A percentile compares a stretch with the other conserved stretches of the same genome.
Conservation (phyloP, 129 eudicot species). For the Apium graveolens region DNA sequence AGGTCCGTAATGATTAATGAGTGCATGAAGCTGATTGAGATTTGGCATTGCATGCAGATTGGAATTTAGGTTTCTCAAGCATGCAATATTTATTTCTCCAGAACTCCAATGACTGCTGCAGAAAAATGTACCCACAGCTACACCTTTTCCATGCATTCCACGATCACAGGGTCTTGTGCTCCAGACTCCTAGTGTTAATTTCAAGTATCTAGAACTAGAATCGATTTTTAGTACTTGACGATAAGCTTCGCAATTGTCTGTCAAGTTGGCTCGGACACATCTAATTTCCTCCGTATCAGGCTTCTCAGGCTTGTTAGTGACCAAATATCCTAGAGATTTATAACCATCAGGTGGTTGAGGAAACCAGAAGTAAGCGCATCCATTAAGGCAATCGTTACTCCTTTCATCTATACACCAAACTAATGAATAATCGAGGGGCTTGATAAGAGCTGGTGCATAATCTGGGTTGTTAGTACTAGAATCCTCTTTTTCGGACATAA, state of each 20-base stretch:
- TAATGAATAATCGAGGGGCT: constrained; percentile 63
- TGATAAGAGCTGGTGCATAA: constrained; percentile 46
- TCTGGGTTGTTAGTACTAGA: not conserved
- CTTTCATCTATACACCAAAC: constrained; percentile 80
- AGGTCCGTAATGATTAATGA: constrained; percentile 76
- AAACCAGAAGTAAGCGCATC: constrained; percentile 71
- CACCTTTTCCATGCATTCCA: constrained; percentile 72
- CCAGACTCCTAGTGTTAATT: constrained; percentile 47
- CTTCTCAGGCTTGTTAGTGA: constrained; percentile 63
- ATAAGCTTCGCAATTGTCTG: constrained; percentile 56
- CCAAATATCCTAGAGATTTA: constrained; percentile 74
- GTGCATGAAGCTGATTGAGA: constrained; percentile 73
- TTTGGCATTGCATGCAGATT: constrained; percentile 65
- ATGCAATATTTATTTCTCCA: constrained; percentile 38
- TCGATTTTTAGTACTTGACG: constrained; percentile 17
- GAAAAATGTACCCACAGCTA: constrained; percentile 62
- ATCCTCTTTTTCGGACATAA: constrained; percentile 9
- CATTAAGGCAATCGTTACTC: constrained; percentile 35
- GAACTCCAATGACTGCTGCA: constrained; percentile 42
- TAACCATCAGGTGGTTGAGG: constrained; percentile 88
- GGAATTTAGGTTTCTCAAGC: constrained; percentile 59
- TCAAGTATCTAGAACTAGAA: constrained; percentile 33
- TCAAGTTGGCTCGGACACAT: constrained; percentile 79
- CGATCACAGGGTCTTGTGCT: constrained; percentile 64
- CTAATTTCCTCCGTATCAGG: constrained; percentile 56